These are phyloP conservation scores for Apodospora peruviana DNA, from an alignment of 495 filamentous ascomycete genomes.

Conservation along the genomic window DNA sequence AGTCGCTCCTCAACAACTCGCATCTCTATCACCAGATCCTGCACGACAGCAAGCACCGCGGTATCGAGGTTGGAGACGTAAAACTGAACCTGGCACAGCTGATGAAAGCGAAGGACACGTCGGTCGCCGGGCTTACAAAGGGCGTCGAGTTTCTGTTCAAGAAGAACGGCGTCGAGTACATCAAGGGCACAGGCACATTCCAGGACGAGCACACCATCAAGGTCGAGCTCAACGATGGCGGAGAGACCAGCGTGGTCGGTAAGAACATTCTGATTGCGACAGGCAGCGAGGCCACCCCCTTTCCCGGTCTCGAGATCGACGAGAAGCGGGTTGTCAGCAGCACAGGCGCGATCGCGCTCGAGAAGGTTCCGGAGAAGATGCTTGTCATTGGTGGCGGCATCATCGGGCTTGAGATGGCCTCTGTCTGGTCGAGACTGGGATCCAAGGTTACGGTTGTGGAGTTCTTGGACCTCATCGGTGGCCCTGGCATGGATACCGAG, in stretches of 20 bases:
- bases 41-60: conserved; percentile 94
- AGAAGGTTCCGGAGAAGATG: conserved; percentile 95
- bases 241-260: conserved; percentile 71
- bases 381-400: conserved; percentile 97
- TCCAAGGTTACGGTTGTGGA: conserved; percentile 95
- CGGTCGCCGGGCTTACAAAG: conserved; percentile 86
- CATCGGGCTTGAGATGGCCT: conserved; percentile 98
- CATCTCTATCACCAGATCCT: conserved; percentile 96
- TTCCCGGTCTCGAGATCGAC: conserved; percentile 92
- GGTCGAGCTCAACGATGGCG: conserved; percentile 83
- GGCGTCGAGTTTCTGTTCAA: conserved; percentile 96
- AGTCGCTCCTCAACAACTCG: conserved; percentile 99
- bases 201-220: conserved; percentile 85
- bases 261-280: conserved; percentile 99
- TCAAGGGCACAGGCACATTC: conserved; percentile 87
- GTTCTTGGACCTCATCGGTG: conserved; percentile 92
- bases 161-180: conserved; percentile 96
- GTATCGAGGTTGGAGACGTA: conserved; percentile 89
- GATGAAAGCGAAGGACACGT: conserved; percentile 96
- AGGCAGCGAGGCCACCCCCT: conserved; percentile 88
- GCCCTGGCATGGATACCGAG: conserved; percentile 94
- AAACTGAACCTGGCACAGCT: conserved; percentile 91
- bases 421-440: conserved; percentile 92
- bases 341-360: conserved; percentile 85
- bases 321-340: conserved; percentile 96